phyloP scores from a whole-genome alignment of 768 basidiomycete species.

The Leccinum disarticulatum region DNA sequence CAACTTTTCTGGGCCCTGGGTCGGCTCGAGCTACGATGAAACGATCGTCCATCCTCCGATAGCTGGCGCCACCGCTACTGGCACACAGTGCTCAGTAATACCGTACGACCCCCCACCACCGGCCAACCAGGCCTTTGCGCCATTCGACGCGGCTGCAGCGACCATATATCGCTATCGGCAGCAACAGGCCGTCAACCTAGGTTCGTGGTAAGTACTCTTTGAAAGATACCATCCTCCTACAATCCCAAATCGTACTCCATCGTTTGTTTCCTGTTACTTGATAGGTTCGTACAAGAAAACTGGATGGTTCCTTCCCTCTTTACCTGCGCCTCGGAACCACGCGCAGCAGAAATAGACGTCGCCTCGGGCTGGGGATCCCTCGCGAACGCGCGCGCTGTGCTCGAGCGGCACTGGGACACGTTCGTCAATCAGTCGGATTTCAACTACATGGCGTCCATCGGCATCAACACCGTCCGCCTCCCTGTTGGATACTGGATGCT shows the following conservation, averaged over 20 bases:
- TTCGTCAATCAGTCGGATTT: conserved; percentile 70
- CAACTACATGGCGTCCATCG: conserved; percentile 53
- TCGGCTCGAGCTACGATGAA: background rate
- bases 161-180: conserved; percentile 22
- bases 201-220: conserved; percentile 14
- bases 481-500: conserved; percentile 58
- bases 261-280: too few species aligned
- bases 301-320: conserved; percentile 78
- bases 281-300: conserved; percentile 68
- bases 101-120: conserved; percentile 13
- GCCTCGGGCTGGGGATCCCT: conserved; percentile 50
- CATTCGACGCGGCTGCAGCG: conserved; percentile 17
- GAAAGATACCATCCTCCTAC: background rate
- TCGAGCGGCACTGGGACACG: conserved; percentile 74
- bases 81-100: conserved; percentile 4
- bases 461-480: conserved; percentile 63
- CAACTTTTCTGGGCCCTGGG: background rate
- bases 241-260: background rate
- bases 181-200: conserved; percentile 23
- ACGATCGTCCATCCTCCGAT: background rate
- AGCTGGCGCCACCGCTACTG: background rate
- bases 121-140: conserved; percentile 9
- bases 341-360: conserved; percentile 61
- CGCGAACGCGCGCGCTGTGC: conserved; percentile 44
- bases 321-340: conserved; percentile 50